A percentile compares a stretch with the other conserved stretches of the same genome.
Conservation (phyloP, 208 protist species). For the Leptomonas pyrrhocoris region DNA sequence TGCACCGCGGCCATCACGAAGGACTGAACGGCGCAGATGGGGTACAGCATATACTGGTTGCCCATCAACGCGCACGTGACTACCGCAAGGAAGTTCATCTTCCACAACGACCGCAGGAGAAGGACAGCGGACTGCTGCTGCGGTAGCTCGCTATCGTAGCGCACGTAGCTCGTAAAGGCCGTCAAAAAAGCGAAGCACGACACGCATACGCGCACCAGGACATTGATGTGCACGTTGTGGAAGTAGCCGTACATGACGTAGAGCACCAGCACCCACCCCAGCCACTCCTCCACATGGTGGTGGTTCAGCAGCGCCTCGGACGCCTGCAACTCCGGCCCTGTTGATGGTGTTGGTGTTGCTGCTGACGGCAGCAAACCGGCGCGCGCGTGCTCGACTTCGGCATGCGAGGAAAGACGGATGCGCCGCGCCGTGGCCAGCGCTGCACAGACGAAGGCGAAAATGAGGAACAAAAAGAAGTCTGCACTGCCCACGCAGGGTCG, state of each 20-base stretch:
- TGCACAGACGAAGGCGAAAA: constrained; percentile 18
- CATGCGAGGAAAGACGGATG: not conserved
- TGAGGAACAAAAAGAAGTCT: constrained; percentile 44
- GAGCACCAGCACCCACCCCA: constrained; percentile 90
- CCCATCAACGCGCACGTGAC: constrained; percentile 56
- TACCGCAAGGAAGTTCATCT: constrained; percentile 85
- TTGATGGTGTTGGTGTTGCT: not conserved
- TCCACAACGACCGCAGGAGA: constrained; percentile 63
- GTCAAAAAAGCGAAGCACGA: constrained; percentile 92
- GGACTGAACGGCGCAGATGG: constrained; percentile 91
- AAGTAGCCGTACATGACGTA: constrained; percentile 93
- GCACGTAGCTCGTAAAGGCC: constrained; percentile 91
- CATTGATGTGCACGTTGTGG: constrained; percentile 71
- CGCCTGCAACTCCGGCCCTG: too few species aligned
- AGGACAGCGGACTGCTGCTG: constrained; percentile 63
- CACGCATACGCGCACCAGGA: constrained; percentile 89
- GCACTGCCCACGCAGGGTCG: constrained; percentile 23
- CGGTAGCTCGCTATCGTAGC: constrained; percentile 65
- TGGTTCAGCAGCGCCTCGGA: constrained; percentile 52
- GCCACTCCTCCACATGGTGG: constrained; percentile 93
- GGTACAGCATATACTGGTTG: constrained; percentile 92
- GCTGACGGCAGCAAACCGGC: not conserved
- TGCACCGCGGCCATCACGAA: constrained; percentile 81
- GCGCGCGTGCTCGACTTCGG: not conserved
- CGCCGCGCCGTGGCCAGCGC: constrained; percentile 33